These are phyloP conservation scores for Kodamaea laetipori DNA, from an alignment of 805 yeast genomes.

Conservation along the genomic window DNA sequence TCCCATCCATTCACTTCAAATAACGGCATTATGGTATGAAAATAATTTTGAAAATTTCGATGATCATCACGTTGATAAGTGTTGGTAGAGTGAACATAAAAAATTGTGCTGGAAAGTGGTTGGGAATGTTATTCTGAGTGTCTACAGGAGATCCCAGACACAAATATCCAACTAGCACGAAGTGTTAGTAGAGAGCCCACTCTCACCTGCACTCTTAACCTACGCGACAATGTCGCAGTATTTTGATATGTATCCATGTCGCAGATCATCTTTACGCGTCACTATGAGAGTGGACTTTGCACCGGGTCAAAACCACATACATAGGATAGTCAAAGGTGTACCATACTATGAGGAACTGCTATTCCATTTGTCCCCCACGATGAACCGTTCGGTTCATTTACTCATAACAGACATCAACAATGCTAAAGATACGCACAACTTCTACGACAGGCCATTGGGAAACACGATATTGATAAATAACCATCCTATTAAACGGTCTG, in stretches of 20 bases:
- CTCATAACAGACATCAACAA: slow-evolving; percentile 32
- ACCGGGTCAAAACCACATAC: slow-evolving; percentile 37
- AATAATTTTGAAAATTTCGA: slow-evolving; percentile 1
- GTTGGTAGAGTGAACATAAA: background rate
- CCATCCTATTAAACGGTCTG: slow-evolving; percentile 33
- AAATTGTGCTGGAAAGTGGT: background rate
- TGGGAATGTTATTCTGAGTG: background rate
- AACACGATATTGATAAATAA: slow-evolving; percentile 26
- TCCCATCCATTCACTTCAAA: slow-evolving; percentile 87
- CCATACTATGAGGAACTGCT: slow-evolving; percentile 36
- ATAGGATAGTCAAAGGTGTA: slow-evolving; percentile 7
- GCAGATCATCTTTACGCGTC: slow-evolving; percentile 2
- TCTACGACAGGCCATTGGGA: slow-evolving; percentile 10
- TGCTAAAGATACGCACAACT: slow-evolving; percentile 11
- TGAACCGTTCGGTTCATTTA: slow-evolving; percentile 24
- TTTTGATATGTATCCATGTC: background rate
- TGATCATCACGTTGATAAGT: slow-evolving; percentile 5
- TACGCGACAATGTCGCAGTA: background rate
- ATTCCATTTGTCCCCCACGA: slow-evolving; percentile 35
- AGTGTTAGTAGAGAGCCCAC: too few relatives aligned
- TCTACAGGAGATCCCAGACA: too few relatives aligned
- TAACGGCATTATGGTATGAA: slow-evolving; percentile 52
- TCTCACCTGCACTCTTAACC: too few relatives aligned
- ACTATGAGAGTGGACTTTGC: slow-evolving; percentile 28
- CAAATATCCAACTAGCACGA: too few relatives aligned